phyloP scores from a whole-genome alignment of 805 yeast species.

The Ascoidea rubescens region DNA sequence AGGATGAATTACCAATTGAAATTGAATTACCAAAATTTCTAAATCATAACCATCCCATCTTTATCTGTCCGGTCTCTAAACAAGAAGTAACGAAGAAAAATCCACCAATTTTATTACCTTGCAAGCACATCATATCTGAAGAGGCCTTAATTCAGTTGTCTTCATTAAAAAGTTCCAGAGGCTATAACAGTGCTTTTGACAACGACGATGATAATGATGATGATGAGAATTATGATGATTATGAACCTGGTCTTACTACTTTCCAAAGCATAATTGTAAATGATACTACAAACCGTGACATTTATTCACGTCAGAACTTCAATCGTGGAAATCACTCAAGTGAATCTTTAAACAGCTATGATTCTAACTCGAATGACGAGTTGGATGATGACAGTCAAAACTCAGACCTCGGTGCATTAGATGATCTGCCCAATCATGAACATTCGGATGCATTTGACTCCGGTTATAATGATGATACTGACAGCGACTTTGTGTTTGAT shows the following conservation, averaged over 20 bases:
- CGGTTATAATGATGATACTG: too few species aligned
- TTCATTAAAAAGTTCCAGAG: neutral
- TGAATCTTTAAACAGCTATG: too few species aligned
- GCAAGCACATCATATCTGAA: slow-evolving; percentile 49
- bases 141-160: slow-evolving; percentile 34
- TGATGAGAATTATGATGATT: neutral
- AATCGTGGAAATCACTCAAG: too few species aligned
- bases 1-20: slow-evolving; percentile 50
- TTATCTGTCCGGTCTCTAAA: slow-evolving; percentile 59
- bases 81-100: slow-evolving; percentile 47
- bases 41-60: slow-evolving; percentile 44
- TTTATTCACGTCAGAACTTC: too few species aligned
- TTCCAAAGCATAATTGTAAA: too few species aligned
- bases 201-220: slow-evolving; percentile 1
- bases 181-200: neutral
- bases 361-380: too few species aligned
- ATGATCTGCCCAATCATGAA: too few species aligned
- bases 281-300: too few species aligned
- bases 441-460: too few species aligned
- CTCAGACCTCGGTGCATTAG: too few species aligned
- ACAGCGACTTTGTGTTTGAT: neutral
- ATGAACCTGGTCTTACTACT: too few species aligned
- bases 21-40: slow-evolving; percentile 37
- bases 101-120: slow-evolving; percentile 51
- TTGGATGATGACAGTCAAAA: too few species aligned